phyloP scores from a whole-genome alignment of 202 grass and related monocot genomes.

The Sporobolus alterniflorus region DNA sequence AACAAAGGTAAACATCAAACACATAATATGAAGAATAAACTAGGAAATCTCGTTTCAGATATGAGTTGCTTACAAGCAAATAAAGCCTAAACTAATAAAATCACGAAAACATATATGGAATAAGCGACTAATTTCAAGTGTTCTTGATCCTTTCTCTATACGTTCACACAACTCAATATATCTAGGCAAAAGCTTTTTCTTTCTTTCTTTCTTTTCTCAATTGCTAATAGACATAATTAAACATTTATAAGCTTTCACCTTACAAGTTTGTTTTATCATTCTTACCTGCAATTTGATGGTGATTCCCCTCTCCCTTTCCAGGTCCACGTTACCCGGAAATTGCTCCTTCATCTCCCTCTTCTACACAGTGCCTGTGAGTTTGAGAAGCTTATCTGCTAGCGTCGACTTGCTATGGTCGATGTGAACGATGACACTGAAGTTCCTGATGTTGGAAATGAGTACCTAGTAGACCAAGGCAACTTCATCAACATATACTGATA shows the following conservation, averaged over 20 bases:
- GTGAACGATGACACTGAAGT: conserved; percentile 94
- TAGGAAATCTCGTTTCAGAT: background rate
- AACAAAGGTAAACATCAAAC: conserved; percentile 4
- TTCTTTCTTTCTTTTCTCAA: background rate
- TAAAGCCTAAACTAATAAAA: background rate
- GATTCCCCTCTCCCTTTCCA: conserved; percentile 98
- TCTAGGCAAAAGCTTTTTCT: background rate
- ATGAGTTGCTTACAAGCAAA: background rate
- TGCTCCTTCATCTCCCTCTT: conserved; percentile 99
- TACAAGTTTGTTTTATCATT: background rate
- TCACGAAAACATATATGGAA: background rate
- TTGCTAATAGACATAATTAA: background rate
- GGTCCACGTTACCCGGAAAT: conserved; percentile 97
- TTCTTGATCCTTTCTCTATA: background rate
- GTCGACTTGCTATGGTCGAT: conserved; percentile 99
- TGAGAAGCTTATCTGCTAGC: conserved; percentile 95
- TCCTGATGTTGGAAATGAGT: conserved; percentile 96
- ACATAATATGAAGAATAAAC: conserved; percentile 15
- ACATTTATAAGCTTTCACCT: background rate
- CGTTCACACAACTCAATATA: background rate
- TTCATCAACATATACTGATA: background rate
- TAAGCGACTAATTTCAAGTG: background rate
- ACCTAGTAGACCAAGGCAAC: conserved; percentile 53
- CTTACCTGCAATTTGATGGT: conserved; percentile 98
- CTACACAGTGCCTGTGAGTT: conserved; percentile 85